Evolutionary conservation across 1,284 basidiomycete genomes (phyloP), one percentile per base, ranked within the genome.

Genomic region (Malassezia cuniculi): DNA sequence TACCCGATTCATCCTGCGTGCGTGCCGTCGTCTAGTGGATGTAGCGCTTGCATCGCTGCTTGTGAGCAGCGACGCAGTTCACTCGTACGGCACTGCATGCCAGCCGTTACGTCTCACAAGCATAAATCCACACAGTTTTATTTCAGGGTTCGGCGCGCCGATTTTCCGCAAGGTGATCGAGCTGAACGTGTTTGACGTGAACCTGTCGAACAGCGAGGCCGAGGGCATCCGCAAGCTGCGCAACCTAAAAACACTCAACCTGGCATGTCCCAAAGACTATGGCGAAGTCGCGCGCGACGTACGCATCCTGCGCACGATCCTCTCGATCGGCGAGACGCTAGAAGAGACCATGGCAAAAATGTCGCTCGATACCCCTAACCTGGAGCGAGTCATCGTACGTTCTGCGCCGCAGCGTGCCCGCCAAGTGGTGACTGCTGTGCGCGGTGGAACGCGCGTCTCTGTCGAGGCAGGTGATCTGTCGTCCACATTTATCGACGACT

Each of bases 61-160:
- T 21, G 33, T 61, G 6, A 50, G 51, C 5, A 20, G 46, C n/a
- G 48, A 58, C 10, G 44, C 54, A 3, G 59, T 60, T 1, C 36
- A 45, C 15, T 50, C 48, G 10, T 66, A 62, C 37, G 63, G 63
- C 12, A 56, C 60, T 8, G 55, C 57, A 3, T 66, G 59, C 36
- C 58, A 64, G 42, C 63, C 63, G 6, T 29, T 50, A 6, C 31
- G 46, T 10, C 27, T 66, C 20, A 54, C 55, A 11, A 55, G 54
- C 43, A 43, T 66, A 41, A 66, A 66, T 24, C 60, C 63, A 7
- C 55, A 64, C 41, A 55, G 52, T 27, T 66, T 60, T 29, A 47
- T 66, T 0, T 52, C 54, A 6, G 55, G 48, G 16, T 66, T 65
- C 32, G 48, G 48, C 7, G 63, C 59, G 21, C 56, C 58, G 22